Evolutionary conservation across 2,329 filamentous ascomycete genomes (phyloP), one percentile per base, ranked within the genome.

Genomic region (Aspergillus vadensis): DNA sequence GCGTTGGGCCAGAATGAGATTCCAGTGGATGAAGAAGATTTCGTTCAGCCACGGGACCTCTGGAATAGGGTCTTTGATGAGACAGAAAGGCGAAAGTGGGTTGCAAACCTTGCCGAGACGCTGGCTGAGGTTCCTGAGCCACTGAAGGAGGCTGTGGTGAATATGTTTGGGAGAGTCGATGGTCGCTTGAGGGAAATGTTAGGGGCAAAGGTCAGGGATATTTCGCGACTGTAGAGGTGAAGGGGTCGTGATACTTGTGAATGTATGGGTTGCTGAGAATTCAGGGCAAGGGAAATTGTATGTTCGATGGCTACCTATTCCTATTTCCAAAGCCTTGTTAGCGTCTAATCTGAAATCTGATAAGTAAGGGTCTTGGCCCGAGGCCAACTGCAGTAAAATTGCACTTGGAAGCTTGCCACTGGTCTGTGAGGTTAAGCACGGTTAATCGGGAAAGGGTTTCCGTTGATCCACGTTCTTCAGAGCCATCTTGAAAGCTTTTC

Each of bases 61-160:
- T 75, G 73, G 73, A 65, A 63, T 8, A 58, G 44, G 21, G 68
- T 70, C 2, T 70, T 70, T 59, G 67, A 70, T 38, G 65, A 69
- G 48, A 14, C 47, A 1, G 69, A 72, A 47, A 59, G 60, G 47
- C 58, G 58, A 15, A 39, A 58, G 27, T 72, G 66, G 65, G 52
- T 68, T 0, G 53, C 51, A 5, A 72, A 71, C 61, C 62, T 72
- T 6, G 55, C 62, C 1, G 69, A 65, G 52, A 67, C 67, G 12
- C 55, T 72, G 36, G 68, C 66, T 17, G 57, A 61, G 1, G 59
- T 75, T 14, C 59, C 66, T 27, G 43, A 44, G 8, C 53, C 60
- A 43, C 59, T 72, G 43, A 59, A 30, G 39, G 44, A 56, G 12
- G 59, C 44, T 17, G 63, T 64, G 25, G 54, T 65, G 38, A 60